A percentile compares a stretch with the other conserved stretches of the same genome.
Conservation (phyloP, 441 rosid genomes). For the Erysimum cheiri region DNA sequence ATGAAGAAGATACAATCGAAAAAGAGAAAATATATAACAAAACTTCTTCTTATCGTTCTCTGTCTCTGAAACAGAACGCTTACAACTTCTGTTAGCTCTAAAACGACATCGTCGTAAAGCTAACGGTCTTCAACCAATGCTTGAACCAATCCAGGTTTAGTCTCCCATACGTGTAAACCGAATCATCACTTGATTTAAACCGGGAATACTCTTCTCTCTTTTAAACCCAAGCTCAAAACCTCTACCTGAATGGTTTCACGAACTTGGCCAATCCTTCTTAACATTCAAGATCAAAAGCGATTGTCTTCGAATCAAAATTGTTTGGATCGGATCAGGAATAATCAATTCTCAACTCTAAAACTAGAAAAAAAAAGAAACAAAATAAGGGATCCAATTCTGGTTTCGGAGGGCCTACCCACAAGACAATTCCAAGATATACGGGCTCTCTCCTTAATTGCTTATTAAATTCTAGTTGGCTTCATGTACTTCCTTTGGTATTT, state of each 20-base stretch:
- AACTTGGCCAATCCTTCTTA: too few species aligned
- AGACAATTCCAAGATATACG: constrained; percentile 2
- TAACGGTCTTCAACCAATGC: not conserved
- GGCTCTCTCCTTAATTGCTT: constrained; percentile 9
- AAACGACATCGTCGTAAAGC: too few species aligned
- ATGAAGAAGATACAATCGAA: too few species aligned
- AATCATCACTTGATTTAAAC: not conserved
- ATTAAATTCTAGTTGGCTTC: constrained; percentile 9
- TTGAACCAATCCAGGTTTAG: not conserved
- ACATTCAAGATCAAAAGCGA: not conserved
- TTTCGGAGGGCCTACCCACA: not conserved
- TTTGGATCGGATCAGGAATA: not conserved
- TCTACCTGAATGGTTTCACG: not conserved
- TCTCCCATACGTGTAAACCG: not conserved
- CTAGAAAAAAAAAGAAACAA: not conserved
- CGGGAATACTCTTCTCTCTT: not conserved
- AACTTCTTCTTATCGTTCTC: too few species aligned
- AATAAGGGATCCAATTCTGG: not conserved
- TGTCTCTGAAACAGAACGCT: too few species aligned
- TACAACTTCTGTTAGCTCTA: too few species aligned
- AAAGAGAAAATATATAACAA: too few species aligned
- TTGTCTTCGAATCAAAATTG: not conserved
- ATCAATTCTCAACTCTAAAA: not conserved
- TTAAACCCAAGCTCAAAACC: not conserved
- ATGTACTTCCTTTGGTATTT: constrained; percentile 1